phyloP scores from a whole-genome alignment of 345 rosid species.

The Hibiscus trionum region DNA sequence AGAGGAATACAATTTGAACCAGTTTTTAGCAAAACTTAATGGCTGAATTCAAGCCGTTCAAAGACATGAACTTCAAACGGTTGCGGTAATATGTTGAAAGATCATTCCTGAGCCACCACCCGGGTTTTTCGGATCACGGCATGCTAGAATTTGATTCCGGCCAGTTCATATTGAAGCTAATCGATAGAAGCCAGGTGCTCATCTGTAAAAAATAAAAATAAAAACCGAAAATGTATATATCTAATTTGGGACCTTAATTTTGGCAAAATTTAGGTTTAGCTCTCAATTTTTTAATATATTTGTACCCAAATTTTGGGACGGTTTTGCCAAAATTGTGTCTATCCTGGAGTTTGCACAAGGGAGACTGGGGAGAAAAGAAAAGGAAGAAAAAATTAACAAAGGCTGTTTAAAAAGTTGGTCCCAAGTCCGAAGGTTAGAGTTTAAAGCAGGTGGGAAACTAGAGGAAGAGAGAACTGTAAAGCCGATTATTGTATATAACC shows the following conservation, averaged over 20 bases:
- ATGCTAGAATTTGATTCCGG: background rate
- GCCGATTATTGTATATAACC: constrained; percentile 8
- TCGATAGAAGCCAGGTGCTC: background rate
- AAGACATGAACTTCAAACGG: background rate
- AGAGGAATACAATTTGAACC: constrained; percentile 84
- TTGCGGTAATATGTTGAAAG: background rate
- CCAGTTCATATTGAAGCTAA: background rate
- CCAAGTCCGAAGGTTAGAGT: background rate
- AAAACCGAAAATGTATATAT: background rate
- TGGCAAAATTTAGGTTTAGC: background rate
- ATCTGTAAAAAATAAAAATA: background rate
- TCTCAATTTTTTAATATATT: background rate
- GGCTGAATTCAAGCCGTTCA: constrained; percentile 25
- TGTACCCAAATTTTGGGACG: background rate
- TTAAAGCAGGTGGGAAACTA: background rate
- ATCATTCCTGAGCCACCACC: background rate
- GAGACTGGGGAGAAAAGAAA: background rate
- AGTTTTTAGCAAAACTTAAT: constrained; percentile 82
- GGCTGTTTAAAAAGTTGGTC: background rate
- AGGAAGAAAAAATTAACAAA: background rate
- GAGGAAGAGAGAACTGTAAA: constrained; percentile 10
- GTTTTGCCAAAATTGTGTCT: background rate
- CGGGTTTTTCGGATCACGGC: background rate
- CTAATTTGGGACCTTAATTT: background rate
- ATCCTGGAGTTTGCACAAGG: background rate